Conservation (phyloP, 805 yeast genomes). For the Saccharomycopsis sp. region DNA sequence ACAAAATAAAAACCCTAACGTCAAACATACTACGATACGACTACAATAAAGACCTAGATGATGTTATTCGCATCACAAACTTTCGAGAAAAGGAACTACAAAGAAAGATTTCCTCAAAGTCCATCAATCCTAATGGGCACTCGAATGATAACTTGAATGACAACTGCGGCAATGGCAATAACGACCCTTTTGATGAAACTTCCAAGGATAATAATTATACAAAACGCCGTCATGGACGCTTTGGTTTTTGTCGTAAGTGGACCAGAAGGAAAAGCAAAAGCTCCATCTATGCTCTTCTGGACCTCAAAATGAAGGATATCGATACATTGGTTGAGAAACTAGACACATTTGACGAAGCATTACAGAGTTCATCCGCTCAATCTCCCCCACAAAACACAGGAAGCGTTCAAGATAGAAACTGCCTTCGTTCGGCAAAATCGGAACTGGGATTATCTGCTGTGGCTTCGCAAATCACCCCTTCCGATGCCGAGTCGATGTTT, state of each 20-base stretch:
- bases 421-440: background rate
- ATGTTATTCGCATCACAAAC: background rate
- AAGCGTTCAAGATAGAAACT: no score
- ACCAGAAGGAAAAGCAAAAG: background rate
- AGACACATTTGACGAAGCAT: background rate
- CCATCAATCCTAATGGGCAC: no score
- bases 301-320: conserved; percentile 2
- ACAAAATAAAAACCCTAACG: background rate
- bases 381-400: background rate
- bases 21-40: background rate
- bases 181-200: no score
- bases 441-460: background rate
- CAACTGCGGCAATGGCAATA: no score
- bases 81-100: background rate
- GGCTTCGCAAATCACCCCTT: background rate
- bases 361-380: background rate
- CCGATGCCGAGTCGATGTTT: background rate
- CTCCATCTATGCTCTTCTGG: background rate
- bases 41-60: conserved; percentile 1
- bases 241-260: background rate
- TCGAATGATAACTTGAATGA: no score
- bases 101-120: background rate
- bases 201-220: background rate
- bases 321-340: conserved; percentile 1
- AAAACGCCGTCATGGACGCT: background rate